Percentiles rank a stretch among this genome's conserved stretches.
Evolutionary conservation across 108 stramenopile species (phyloP).

Genomic region (Nitzschia sp.): DNA sequence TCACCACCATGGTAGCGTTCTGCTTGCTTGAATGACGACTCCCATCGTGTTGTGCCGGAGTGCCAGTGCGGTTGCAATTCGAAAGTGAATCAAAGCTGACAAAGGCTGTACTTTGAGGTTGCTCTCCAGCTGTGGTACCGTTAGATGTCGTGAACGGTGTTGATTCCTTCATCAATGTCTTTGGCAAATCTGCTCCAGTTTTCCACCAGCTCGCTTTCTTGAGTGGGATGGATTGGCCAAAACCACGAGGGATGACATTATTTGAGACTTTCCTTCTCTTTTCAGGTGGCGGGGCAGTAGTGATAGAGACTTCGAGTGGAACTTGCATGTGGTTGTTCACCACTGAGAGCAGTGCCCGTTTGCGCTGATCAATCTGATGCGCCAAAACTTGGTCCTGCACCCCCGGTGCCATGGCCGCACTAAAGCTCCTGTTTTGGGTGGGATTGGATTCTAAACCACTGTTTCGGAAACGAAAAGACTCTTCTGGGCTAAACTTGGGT

Average conservation of each 20-base stretch:
- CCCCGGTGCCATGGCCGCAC: too few species aligned
- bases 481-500: too few species aligned
- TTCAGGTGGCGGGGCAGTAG: neutral
- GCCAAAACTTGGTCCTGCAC: too few species aligned
- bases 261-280: neutral
- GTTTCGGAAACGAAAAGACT: too few species aligned
- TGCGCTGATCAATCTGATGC: neutral
- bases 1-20: neutral
- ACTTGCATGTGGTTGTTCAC: neutral
- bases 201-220: slow-evolving; percentile 5
- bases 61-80: neutral
- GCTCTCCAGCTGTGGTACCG: too few species aligned
- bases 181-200: neutral
- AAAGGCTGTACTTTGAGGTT: neutral
- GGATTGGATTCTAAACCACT: too few species aligned
- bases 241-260: neutral
- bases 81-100: slow-evolving; percentile 1
- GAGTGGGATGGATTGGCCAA: neutral
- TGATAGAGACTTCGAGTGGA: neutral
- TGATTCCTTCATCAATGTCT: neutral
- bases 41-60: neutral
- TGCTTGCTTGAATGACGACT: neutral
- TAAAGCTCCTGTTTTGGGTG: too few species aligned
- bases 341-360: neutral
- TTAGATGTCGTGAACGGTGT: neutral